Evolutionary conservation across 306 rosid species (phyloP).

Genomic region (Clitoria ternatea): DNA sequence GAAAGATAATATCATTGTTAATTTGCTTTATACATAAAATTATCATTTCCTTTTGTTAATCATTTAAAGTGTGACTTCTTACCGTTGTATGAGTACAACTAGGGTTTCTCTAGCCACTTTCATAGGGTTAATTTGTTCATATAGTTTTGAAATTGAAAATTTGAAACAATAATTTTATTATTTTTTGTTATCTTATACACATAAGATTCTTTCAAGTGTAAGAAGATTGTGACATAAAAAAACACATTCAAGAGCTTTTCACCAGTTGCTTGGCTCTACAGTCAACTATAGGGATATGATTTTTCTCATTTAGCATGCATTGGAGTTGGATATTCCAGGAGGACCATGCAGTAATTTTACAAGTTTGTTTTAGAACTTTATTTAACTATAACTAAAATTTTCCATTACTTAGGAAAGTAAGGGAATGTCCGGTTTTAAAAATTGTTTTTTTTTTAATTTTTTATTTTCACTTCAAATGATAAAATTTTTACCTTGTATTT

Average conservation of each 20-base stretch:
- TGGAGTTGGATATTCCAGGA: too few relatives aligned
- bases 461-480: too few relatives aligned
- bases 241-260: not conserved
- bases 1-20: conserved; percentile 6
- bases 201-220: not conserved
- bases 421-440: too few relatives aligned
- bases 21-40: not conserved
- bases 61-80: conserved; percentile 8
- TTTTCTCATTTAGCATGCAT: too few relatives aligned
- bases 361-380: too few relatives aligned
- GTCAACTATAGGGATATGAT: not conserved
- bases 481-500: too few relatives aligned
- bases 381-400: too few relatives aligned
- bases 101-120: conserved; percentile 4
- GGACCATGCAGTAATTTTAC: too few relatives aligned
- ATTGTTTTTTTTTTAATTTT: too few relatives aligned
- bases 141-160: conserved; percentile 10
- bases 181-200: not conserved
- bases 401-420: too few relatives aligned
- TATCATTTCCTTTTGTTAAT: conserved; percentile 5
- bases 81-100: conserved; percentile 7
- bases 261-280: too few relatives aligned
- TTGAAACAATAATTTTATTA: not conserved
- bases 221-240: not conserved
- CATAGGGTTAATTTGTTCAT: not conserved